Base-by-base conservation (phyloP, 2,329 filamentous ascomycete species). In the Alternaria metachromatica region DNA sequence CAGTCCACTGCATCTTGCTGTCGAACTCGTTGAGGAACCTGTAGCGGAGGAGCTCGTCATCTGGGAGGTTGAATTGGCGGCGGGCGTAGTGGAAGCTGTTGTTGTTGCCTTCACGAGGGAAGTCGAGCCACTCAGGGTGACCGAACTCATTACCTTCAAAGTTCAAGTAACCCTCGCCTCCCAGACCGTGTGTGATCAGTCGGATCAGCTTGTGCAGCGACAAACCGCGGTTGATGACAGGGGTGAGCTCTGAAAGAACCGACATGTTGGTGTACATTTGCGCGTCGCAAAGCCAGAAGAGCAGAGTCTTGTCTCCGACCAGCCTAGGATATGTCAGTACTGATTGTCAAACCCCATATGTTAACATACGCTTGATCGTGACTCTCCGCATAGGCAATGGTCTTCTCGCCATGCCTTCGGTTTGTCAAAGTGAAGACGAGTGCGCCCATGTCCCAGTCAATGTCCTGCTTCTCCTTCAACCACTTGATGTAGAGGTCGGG, bases 401-500 rank as follows among this genome's bases (percentile, higher is more conserved):
- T 97, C 87, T 98, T 98, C 81, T 99, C 96, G 50, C 94, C 95
- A 74, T 98, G 93, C 26, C 96, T 90, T 61, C 96, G 88, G 82
- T 99, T 98, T 21, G 92, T 97, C 63, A 99, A 83, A 1, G 94
- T 97, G 82, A 91, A 94, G 78, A 89, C 90, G 56, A 99, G 91
- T 70, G 87, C 90, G 61, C 88, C 89, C 81, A 99, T 91, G 74
- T 98, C 92, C 96, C 96, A 99, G 10, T 97, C 88, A 66, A 93
- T 85, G 74, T 99, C 96, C 76, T 91, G 87, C 79, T 93, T 89
- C 82, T 99, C 96, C 81, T 99, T 99, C 65, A 98, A 82, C 77
- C 96, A 93, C 83, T 99, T 99, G 86, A 99, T 99, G 89, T 96
- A 99, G 89, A 99, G 92, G 80, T 99, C 96, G 5, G 96, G 96